Evolutionary conservation across 2,329 filamentous ascomycete genomes (phyloP).

Genomic region (Stagonosporopsis vannaccii): DNA sequence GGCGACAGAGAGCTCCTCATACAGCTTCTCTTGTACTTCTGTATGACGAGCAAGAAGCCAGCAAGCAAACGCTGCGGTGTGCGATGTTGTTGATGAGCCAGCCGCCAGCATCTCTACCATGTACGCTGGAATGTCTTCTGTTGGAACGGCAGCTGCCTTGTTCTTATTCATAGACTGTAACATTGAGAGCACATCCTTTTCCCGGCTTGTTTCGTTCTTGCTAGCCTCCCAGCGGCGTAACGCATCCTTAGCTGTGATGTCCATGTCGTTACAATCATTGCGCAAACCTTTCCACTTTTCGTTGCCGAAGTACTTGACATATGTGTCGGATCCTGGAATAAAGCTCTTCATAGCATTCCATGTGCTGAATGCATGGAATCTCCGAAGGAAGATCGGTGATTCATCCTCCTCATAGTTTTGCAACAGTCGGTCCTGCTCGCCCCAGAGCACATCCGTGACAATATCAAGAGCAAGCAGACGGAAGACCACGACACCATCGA

Average conservation of each 20-base stretch:
- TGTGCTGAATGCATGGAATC: constrained; percentile 15
- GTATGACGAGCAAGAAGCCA: constrained; percentile 5
- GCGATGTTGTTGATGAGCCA: constrained; percentile 14
- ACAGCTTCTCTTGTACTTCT: neutral
- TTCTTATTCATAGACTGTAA: constrained; percentile 14
- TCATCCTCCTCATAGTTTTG: constrained; percentile 2
- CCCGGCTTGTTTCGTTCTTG: neutral
- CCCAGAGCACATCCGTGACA: constrained; percentile 19
- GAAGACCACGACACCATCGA: constrained; percentile 13
- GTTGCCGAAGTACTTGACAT: constrained; percentile 8
- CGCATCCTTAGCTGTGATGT: constrained; percentile 10
- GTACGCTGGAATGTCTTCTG: constrained; percentile 12
- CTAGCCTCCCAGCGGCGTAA: constrained; percentile 9
- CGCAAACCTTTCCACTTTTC: constrained; percentile 10
- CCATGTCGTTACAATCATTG: constrained; percentile 14
- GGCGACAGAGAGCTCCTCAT: neutral
- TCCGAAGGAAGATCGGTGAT: neutral
- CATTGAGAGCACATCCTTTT: constrained; percentile 16
- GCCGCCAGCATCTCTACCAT: constrained; percentile 16
- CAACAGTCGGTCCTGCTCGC: constrained; percentile 6
- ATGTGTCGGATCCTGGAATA: constrained; percentile 7
- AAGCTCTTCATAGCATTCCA: constrained; percentile 15
- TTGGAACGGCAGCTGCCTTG: constrained; percentile 6
- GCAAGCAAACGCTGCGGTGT: constrained; percentile 13
- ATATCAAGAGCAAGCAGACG: constrained; percentile 13